Evolutionary conservation across 2,329 filamentous ascomycete species (phyloP).

Genomic region (Penicillium sclerotiorum): DNA sequence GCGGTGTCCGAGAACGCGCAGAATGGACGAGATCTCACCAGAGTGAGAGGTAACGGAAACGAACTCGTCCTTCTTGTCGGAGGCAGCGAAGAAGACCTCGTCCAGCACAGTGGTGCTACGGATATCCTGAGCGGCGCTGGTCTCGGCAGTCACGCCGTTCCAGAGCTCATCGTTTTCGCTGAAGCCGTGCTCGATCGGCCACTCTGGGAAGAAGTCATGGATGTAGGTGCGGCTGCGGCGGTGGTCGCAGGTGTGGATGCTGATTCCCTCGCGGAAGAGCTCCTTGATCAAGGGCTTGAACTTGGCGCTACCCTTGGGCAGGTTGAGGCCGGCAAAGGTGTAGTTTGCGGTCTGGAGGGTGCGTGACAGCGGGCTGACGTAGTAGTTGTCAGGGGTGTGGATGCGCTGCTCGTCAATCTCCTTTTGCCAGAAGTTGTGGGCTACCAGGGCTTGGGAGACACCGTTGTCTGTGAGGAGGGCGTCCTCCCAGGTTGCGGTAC

Average conservation of each 20-base stretch:
- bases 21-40: slow-evolving; percentile 57
- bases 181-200: slow-evolving; percentile 56
- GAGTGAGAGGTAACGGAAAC: slow-evolving; percentile 61
- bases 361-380: slow-evolving; percentile 58
- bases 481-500: slow-evolving; percentile 58
- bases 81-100: slow-evolving; percentile 49
- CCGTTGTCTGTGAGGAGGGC: slow-evolving; percentile 58
- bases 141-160: slow-evolving; percentile 53
- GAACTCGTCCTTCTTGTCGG: slow-evolving; percentile 45
- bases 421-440: slow-evolving; percentile 53
- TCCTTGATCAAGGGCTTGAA: slow-evolving; percentile 61
- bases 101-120: slow-evolving; percentile 51
- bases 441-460: slow-evolving; percentile 50
- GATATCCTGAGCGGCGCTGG: slow-evolving; percentile 49
- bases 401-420: slow-evolving; percentile 51
- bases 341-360: slow-evolving; percentile 59
- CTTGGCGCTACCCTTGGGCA: slow-evolving; percentile 43
- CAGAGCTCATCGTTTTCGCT: slow-evolving; percentile 58
- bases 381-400: slow-evolving; percentile 57
- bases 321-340: slow-evolving; percentile 52
- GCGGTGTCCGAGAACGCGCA: slow-evolving; percentile 50
- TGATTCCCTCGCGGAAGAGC: slow-evolving; percentile 59
- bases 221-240: slow-evolving; percentile 54
- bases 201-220: slow-evolving; percentile 50
- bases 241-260: slow-evolving; percentile 63